Evolutionary conservation across 1,139 yeast species (phyloP), one percentile per base, ranked within the genome.

Genomic region (Protomyces arabidopsidicola): DNA sequence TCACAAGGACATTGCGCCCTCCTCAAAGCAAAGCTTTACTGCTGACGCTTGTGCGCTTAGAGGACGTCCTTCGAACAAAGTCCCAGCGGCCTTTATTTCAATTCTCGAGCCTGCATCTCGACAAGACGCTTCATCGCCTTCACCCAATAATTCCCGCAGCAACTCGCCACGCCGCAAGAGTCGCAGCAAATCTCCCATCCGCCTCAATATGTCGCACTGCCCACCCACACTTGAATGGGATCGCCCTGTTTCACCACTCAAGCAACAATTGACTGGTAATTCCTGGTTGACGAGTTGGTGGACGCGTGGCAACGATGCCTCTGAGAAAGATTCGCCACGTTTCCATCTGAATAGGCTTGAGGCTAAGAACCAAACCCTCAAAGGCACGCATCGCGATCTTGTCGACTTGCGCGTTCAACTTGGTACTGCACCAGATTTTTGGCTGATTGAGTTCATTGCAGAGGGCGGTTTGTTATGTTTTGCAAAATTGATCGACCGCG

Each of bases 191-290:
- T 58, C 62, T 9, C 62, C 62, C 3, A 34, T 58, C 2, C 62
- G 62, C 2, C 9, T 58, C 34, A 42, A 58, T 35, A 58, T 58
- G 62, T 16, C 54, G 34, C 42, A 38, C 14, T 58, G 62, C 35
- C 62, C 62, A 3, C 62, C 62, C 6, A 52, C 27, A 42, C 52
- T 58, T 18, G 62, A 58, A 27, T 58, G 62, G 62, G 18, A 16
- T n/a, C 39, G 53, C 10, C 20, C 56, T 3, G 52, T 14, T 10
- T 58, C 62, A 18, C 62, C 62, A 6, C 16, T 52, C 35, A 45
- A 50, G 22, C 34, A 36, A 5, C 52, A 58, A n/a, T 16, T 22
- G 16, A 51, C 62, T 5, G 62, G 62, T 8, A 27, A 38, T n/a
- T 51, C 62, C 20, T 58, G 62, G 61, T 35, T 48, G 31, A 31